Base-by-base conservation (phyloP, 2,329 filamentous ascomycete species). In the Seiridium unicorne region DNA sequence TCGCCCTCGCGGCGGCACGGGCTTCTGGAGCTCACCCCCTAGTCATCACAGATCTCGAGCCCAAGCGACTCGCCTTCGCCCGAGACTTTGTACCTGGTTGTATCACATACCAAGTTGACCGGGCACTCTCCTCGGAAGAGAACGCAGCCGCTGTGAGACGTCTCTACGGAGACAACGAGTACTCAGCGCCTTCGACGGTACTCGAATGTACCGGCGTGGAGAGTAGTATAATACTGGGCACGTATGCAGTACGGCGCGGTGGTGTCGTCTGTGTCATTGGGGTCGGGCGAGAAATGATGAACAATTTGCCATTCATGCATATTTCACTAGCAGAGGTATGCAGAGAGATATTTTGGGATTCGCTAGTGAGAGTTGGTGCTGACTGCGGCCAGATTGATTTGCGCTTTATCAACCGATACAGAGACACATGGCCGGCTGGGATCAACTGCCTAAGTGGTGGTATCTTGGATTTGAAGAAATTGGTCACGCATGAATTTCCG, bases 341-440 rank as follows among this genome's bases (percentile, higher is more conserved):
- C 63, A n/a, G 7, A 8, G 11, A 34, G 18, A 26, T 26, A 26
- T 26, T 26, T 38, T 40, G 32, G 9, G 3, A 40, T 6, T 11
- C 4, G 49, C 5, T 36, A 9, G 3, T 3, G 18, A 38, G 31
- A 10, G 36, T 53, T 11, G 60, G 11, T 53, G 10, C 46, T 56
- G 31, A 59, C 46, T 42, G 9, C 7, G 35, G 3, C 4, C 44
- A 86, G 83, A 89, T 90, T 63, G 80, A 89, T 65, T 76, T 91
- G 34, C 84, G 82, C 44, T 91, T 91, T 73, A 90, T 90, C 69
- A 90, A 91, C 70, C 79, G 88, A 6, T 91, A 90, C 69, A 79
- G 82, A 46, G 86, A 90, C 67, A 90, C 87, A 0, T 91, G 88
- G 88, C 87, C 88, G 0, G 81, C 83, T 0, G 88, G 85, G 0